Base-by-base conservation (phyloP, 148 eudicot species). In the Vaccinium darrowii region DNA sequence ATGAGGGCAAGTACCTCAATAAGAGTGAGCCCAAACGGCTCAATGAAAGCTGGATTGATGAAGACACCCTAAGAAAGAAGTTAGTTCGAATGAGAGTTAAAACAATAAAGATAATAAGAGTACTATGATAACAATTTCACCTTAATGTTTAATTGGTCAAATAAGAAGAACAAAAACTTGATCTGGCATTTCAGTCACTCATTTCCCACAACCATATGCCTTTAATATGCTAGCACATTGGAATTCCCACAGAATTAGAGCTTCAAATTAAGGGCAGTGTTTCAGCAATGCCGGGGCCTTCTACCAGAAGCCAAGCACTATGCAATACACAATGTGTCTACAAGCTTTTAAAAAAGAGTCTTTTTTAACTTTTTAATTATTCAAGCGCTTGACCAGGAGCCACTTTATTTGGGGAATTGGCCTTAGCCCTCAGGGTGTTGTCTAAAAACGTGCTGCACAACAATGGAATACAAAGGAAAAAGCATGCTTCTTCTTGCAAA, bases 21-120 rank as follows among this genome's bases (percentile, higher is more conserved):
- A 52, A 95, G 87, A 69, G 98, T 95, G 83, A 95, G 92, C 67
- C 98, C 98, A 86, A 95, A 95, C 50, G 98, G 98, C 92, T 95
- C 98, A 62, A 95, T 93, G 78, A 95, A 94, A 81, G 98, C 98
- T 80, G 98, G 96, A 88, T 95, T 95, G 47, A 95, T 93, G 84
- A 95, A 94, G 73, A 95, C 98, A 54, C 98, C 98, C 98, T 95
- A 90, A 84, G 80, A 71, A 86, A 65, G 62, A 39, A 27, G 25
- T 18, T 25, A 9, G 85, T 51, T 12, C 51, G 13, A 80, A 67
- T 58, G 43, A 85, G 27, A 15, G 58, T 27, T 74, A 8, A 30
- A 56, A 74, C 60, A 33, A 23, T 71, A 79, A 60, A 60, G 51
- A 80, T 18, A 78, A 39, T 57, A 21, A 51, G 33, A 52, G 11